Evolutionary conservation across 371 early-diverging fungal genomes (phyloP), one percentile per base, ranked within the genome.

Genomic region (Haplosporangium sp.): DNA sequence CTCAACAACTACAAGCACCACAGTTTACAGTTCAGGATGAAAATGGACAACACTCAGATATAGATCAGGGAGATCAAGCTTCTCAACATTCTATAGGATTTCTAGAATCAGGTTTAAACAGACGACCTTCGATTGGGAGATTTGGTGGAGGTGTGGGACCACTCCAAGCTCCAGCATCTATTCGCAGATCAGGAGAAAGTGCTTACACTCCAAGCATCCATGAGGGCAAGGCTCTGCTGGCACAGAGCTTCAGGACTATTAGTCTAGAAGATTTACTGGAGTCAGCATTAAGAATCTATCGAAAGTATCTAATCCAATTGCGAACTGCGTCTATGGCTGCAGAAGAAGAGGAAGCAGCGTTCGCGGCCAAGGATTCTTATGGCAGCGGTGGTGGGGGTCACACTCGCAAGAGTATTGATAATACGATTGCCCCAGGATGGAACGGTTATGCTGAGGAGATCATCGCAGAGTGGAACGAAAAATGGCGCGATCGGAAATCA

Each of bases 391-490:
- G 35, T 19, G 37, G 11, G 4, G 47, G 65, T 3, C 15, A 53
- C 39, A 52, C 11, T 27, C 67, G 67, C 40, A 47, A 50, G 44
- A 71, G 67, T 8, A 10, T 71, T 27, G 76, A 76, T 39, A 76
- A 71, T 34, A 34, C 63, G 2, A 63, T 71, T 45, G 74, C 66
- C 0, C 73, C 71, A 11, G 78, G 78, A 4, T 78, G 74, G 78
- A 71, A 78, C 37, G 78, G 78, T 9, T 78, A 78, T 63, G 78
- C 78, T 5, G 78, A 78, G 40, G 70, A 73, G 35, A 61, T 78
- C 37, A 78, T 78, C 48, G 63, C 74, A 8, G 64, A 73, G 8
- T 78, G 78, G 78, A 78, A 78, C 38, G 72, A 73, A 55, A 78
- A 73, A 34, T 78, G 78, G 78, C 63, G 56, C 13, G 77, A 72